These are phyloP conservation scores for Vanrija pseudolonga DNA, from an alignment of 1,284 basidiomycete genomes.

Conservation along the genomic window DNA sequence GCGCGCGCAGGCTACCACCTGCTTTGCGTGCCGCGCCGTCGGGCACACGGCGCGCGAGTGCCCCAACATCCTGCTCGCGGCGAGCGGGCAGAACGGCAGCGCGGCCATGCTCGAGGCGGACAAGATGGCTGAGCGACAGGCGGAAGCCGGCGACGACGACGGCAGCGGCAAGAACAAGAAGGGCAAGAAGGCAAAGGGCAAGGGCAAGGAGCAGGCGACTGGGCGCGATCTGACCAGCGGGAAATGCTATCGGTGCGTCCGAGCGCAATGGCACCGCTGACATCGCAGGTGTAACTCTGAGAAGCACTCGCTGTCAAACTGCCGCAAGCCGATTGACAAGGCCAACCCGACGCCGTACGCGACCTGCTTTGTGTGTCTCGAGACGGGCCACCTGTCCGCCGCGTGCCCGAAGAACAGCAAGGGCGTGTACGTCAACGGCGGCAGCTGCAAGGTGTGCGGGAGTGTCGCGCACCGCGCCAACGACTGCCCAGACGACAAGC, in stretches of 20 bases:
- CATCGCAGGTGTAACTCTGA: slow-evolving; percentile 71
- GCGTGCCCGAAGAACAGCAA: slow-evolving; percentile 76
- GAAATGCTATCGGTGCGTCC: slow-evolving; percentile 73
- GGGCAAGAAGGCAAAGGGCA: slow-evolving; percentile 16
- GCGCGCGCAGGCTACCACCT: slow-evolving; percentile 61
- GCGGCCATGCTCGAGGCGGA: slow-evolving; percentile 24
- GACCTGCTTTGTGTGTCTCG: slow-evolving; percentile 84
- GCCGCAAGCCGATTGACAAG: slow-evolving; percentile 64
- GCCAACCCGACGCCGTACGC: slow-evolving; percentile 75
- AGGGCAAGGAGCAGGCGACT: slow-evolving; percentile 8
- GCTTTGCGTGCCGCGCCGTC: slow-evolving; percentile 80
- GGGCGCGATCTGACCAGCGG: slow-evolving; percentile 54
- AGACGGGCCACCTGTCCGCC: slow-evolving; percentile 74
- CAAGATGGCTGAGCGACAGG: slow-evolving; percentile 4
- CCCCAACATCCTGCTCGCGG: slow-evolving; percentile 54
- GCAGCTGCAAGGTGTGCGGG: slow-evolving; percentile 81
- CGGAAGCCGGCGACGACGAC: slow-evolving; percentile 3
- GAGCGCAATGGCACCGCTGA: neutral
- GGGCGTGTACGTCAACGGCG: slow-evolving; percentile 88
- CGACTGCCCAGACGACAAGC: slow-evolving; percentile 58
- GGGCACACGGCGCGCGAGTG: slow-evolving; percentile 85
- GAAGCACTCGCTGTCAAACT: slow-evolving; percentile 71
- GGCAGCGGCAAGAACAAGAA: slow-evolving; percentile 10
- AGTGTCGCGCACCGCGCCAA: slow-evolving; percentile 80
- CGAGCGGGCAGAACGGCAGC: slow-evolving; percentile 15